Evolutionary conservation across 257 asterid species (phyloP).

Genomic region (Pogostemon cablin): DNA sequence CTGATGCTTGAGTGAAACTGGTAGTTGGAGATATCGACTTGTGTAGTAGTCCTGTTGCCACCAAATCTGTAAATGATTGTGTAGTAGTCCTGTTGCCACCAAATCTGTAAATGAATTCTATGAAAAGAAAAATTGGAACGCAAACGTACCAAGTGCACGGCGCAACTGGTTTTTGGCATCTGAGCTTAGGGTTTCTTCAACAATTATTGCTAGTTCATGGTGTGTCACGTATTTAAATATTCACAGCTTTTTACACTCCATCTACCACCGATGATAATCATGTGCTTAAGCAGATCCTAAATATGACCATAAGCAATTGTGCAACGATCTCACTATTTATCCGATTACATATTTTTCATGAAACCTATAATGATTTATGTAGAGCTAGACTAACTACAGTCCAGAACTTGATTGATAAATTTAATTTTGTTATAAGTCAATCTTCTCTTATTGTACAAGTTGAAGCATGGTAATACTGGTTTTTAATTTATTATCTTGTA

Average conservation of each 20-base stretch:
- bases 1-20: slow-evolving; percentile 29
- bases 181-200: slow-evolving; percentile 1
- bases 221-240: slow-evolving; percentile 8
- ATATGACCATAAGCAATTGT: neutral
- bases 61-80: slow-evolving; percentile 12
- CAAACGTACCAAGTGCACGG: neutral
- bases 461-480: neutral
- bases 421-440: slow-evolving; percentile 10
- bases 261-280: neutral
- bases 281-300: slow-evolving; percentile 7
- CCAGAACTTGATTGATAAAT: slow-evolving; percentile 23
- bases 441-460: slow-evolving; percentile 13
- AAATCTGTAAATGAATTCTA: neutral
- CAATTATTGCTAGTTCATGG: slow-evolving; percentile 18
- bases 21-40: slow-evolving; percentile 12
- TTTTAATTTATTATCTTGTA: slow-evolving; percentile 4
- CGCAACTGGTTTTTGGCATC: slow-evolving; percentile 10
- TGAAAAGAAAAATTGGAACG: neutral
- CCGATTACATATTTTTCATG: slow-evolving; percentile 19
- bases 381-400: neutral
- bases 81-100: neutral
- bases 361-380: slow-evolving; percentile 1
- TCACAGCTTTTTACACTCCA: neutral
- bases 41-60: neutral
- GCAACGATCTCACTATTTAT: slow-evolving; percentile 16